Percentiles rank a stretch among this genome's conserved stretches.
Conservation (phyloP, 1,284 basidiomycete species). For the Xanthoconium separans region DNA sequence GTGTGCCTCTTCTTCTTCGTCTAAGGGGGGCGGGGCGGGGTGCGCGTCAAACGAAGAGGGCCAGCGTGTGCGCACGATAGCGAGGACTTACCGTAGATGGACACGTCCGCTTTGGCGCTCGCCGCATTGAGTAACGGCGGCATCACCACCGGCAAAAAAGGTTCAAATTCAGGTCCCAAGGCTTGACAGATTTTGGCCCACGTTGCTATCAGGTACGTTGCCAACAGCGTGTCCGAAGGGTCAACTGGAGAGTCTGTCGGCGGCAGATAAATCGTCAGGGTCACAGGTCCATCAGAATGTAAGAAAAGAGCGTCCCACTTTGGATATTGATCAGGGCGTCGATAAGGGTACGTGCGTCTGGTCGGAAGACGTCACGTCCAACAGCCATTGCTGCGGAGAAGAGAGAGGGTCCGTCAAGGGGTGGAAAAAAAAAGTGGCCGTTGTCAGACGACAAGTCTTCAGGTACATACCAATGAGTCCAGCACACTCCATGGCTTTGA, state of each 20-base stretch:
- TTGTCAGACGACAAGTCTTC: neutral
- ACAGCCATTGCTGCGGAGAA: conserved; percentile 73
- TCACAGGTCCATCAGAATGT: neutral
- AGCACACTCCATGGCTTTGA: conserved; percentile 86
- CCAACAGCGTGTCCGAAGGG: conserved; percentile 62
- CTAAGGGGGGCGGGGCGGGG: conserved; percentile 15
- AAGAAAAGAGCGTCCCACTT: conserved; percentile 43
- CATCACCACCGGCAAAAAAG: conserved; percentile 81
- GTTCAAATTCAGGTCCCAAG: conserved; percentile 78
- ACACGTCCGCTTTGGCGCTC: conserved; percentile 76
- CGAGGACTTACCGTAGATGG: conserved; percentile 60
- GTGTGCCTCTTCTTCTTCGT: conserved; percentile 54
- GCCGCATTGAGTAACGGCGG: conserved; percentile 74
- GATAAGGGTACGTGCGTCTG: conserved; percentile 68
- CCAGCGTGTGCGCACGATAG: neutral
- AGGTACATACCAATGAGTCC: conserved; percentile 64
- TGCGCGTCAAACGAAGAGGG: neutral
- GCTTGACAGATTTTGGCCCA: conserved; percentile 83
- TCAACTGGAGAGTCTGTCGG: conserved; percentile 60
- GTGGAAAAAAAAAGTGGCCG: neutral
- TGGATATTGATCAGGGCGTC: conserved; percentile 77
- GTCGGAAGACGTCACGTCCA: conserved; percentile 72
- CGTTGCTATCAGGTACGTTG: conserved; percentile 71
- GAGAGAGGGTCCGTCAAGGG: neutral
- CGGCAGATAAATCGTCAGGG: neutral